Base-by-base conservation (phyloP, 371 early-diverging fungal genomes). In the Mucor indicus region DNA sequence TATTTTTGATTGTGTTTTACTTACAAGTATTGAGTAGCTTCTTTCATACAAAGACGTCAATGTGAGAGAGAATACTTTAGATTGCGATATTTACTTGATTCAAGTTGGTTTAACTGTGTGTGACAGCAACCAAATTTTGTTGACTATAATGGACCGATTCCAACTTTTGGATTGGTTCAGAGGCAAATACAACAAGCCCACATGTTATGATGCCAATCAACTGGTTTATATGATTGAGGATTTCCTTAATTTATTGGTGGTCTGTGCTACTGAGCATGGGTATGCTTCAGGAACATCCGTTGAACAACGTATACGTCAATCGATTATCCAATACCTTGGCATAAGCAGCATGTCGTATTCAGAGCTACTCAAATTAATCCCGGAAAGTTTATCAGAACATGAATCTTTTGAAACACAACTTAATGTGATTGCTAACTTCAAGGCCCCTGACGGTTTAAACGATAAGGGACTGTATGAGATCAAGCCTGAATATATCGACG, bases 381-480 rank as follows among this genome's bases (percentile, higher is more conserved):
- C 95, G 2, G 93, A 92, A 46, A 84, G 91, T 7, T 61, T 93
- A 30, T 69, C 78, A 10, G 88, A 92, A 50, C 77, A 82, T 46
- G 78, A 79, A 36, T 72, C 80, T 9, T 87, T 93, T 60, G 93
- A 95, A 45, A 71, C 75, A 10, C 81, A 89, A 16, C 77, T 98
- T 35, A 63, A 69, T 20, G 61, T 79, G 33, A 65, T 96, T 19
- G 82, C 95, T n/a, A 80, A 71, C 38, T 95, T 84, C 68, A 89
- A 86, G 22, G 79, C 85, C 2, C 97, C 96, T 0, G 87, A 87
- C 24, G 86, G 90, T 15, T 65, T 86, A 17, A 79, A 78, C 36
- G 95, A 95, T 52, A 76, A 81, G 44, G 98, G 97, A 0, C 44
- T 82, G 12, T 96, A 96, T 64, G 91, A 89, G 50, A 85, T 98